Evolutionary conservation across 2,329 filamentous ascomycete genomes (phyloP).

Genomic region (Elsinoe ampelina): DNA sequence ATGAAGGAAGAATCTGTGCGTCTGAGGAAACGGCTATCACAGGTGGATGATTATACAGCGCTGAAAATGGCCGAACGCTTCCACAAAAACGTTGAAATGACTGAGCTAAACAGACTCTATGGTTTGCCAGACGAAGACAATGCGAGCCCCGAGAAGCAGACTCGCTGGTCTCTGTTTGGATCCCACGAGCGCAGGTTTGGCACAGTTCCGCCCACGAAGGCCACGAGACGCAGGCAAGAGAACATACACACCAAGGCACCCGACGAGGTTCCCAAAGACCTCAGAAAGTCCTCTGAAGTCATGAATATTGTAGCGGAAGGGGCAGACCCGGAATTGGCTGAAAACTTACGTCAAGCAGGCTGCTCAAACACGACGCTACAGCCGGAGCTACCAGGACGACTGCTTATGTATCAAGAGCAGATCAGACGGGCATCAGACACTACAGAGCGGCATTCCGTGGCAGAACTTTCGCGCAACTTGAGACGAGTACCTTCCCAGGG

Average conservation of each 20-base stretch:
- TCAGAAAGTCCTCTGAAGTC: no score
- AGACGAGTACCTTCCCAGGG: no score
- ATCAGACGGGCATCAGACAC: background rate
- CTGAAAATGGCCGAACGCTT: background rate
- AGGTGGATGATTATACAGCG: background rate
- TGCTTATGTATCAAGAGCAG: background rate
- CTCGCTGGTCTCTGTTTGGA: background rate
- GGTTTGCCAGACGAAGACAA: conserved; percentile 5
- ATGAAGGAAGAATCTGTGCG: background rate
- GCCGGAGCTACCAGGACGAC: background rate
- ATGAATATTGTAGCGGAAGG: no score
- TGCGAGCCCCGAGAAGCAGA: background rate
- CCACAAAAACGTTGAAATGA: background rate
- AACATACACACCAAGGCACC: no score
- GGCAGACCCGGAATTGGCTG: no score
- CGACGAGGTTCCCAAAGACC: background rate
- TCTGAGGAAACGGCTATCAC: background rate
- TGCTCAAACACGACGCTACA: background rate
- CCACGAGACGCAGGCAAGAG: background rate
- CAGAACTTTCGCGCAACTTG: no score
- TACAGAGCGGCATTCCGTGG: no score
- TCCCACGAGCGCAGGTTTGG: background rate
- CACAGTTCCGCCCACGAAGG: background rate
- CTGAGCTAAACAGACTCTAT: conserved; percentile 1
- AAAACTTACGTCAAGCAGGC: no score